Base-by-base conservation (phyloP, 2,329 filamentous ascomycete genomes). In the Fusarium sp. region DNA sequence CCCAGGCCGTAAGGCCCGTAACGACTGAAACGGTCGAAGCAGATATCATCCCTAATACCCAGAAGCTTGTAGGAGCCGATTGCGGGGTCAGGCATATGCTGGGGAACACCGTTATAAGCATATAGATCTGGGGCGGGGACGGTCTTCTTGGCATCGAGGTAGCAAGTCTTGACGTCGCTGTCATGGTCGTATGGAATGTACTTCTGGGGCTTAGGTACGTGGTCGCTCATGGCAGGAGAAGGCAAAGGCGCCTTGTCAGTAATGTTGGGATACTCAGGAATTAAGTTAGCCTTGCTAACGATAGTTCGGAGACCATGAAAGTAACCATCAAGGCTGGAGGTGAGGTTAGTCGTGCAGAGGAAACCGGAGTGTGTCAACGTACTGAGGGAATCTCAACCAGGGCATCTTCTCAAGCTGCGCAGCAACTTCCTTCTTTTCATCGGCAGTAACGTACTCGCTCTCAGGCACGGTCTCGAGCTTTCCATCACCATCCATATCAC, bases 21-120 rank as follows among this genome's bases (percentile, higher is more conserved):
- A 48, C 94, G 88, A 20, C 93, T 92, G 76, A 94, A 97, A 8
- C 94, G 88, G 75, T 97, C 94, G 77, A 97, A 97, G 80, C 94
- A 97, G 16, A 97, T 84, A 74, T 96, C 91, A 65, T 94, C 87
- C 24, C 90, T 85, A 43, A 97, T 80, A 0, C 92, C 94, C 7
- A 97, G 81, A 47, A 94, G 78, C 16, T 89, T 85, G 76, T 96
- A 91, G 0, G 92, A 94, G 6, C 94, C 94, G 72, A 96, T 87
- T 3, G 90, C 87, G 5, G 93, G 88, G 53, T 94, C 90, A 1
- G 94, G 92, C 80, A 94, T 92, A 15, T 92, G 92, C 73, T 91
- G 86, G 2, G 92, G 90, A 9, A 96, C 82, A 11, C 93, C 92
- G 3, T 85, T 82, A 72, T 92, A 93, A 2, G 88, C 90, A 75